Conservation (phyloP, 495 filamentous ascomycete species). For the Emericellopsis terricola region DNA sequence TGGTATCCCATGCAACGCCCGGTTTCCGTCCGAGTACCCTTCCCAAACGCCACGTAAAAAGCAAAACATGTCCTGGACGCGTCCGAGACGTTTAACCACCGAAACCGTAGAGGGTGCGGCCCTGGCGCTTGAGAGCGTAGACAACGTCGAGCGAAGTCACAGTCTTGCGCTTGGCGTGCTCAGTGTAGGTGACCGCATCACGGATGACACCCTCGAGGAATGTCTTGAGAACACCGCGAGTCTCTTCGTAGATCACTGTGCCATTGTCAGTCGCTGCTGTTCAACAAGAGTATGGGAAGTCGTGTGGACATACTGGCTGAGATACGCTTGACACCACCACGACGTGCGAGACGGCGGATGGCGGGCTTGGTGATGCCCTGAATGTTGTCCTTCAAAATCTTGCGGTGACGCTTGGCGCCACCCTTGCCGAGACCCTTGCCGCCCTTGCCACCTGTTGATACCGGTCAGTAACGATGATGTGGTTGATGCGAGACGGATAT, state of each 20-base stretch:
- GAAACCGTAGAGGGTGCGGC: conserved; percentile 94
- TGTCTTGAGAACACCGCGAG: conserved; percentile 98
- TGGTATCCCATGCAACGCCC: too few relatives aligned
- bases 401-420: conserved; percentile 87
- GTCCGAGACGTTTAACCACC: conserved; percentile 91
- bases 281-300: conserved; percentile 7
- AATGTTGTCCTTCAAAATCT: conserved; percentile 99
- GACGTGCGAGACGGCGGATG: conserved; percentile 97
- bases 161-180: conserved; percentile 96
- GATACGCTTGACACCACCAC: conserved; percentile 99
- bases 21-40: too few relatives aligned
- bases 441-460: conserved; percentile 64
- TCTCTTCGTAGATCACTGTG: conserved; percentile 96
- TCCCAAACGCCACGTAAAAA: too few relatives aligned
- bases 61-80: too few relatives aligned
- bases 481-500: too few relatives aligned
- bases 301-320: conserved; percentile 48
- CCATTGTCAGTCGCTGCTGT: conserved; percentile 49
- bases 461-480: too few relatives aligned
- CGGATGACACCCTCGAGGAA: conserved; percentile 99
- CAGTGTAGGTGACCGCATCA: conserved; percentile 94
- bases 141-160: conserved; percentile 91
- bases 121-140: conserved; percentile 89
- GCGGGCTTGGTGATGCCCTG: conserved; percentile 99
- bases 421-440: conserved; percentile 85